phyloP scores from a whole-genome alignment of 2,329 filamentous ascomycete genomes.

The Juglanconis sp. region DNA sequence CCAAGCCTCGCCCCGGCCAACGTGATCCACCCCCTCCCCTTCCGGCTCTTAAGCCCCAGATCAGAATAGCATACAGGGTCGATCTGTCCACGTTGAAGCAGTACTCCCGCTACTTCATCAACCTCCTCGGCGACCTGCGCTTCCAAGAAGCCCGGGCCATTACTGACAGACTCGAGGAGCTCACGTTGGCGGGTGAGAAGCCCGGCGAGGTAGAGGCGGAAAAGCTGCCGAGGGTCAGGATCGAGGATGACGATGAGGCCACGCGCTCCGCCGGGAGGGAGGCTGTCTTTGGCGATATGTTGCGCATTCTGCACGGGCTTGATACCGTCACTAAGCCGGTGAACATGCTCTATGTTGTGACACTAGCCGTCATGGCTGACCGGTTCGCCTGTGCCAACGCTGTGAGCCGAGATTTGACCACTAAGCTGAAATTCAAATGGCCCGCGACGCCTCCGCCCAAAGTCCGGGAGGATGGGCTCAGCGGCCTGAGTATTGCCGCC shows the following conservation, averaged over 20 bases:
- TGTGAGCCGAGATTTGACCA: conserved; percentile 52
- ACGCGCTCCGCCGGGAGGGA: conserved; percentile 60
- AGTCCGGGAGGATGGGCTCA: conserved; percentile 33
- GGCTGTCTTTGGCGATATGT: conserved; percentile 62
- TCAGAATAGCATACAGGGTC: conserved; percentile 56
- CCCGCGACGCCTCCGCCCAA: conserved; percentile 36
- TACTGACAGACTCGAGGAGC: conserved; percentile 44
- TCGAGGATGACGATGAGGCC: conserved; percentile 67
- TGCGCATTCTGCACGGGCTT: conserved; percentile 61
- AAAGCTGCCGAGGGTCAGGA: conserved; percentile 61
- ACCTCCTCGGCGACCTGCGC: conserved; percentile 59
- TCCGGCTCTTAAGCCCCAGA: conserved; percentile 33
- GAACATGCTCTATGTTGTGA: conserved; percentile 61
- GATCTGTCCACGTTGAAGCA: conserved; percentile 52
- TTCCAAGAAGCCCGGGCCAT: conserved; percentile 63
- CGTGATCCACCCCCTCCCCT: conserved; percentile 19
- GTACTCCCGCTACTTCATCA: conserved; percentile 67
- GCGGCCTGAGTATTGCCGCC: conserved; percentile 37
- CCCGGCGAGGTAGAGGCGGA: conserved; percentile 45
- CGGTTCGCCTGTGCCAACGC: conserved; percentile 63
- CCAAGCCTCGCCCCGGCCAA: conserved; percentile 25
- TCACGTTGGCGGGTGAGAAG: conserved; percentile 45
- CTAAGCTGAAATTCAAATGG: conserved; percentile 52
- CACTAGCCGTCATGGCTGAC: conserved; percentile 68
- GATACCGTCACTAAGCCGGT: conserved; percentile 44